Evolutionary conservation across 2,329 filamentous ascomycete genomes (phyloP), one percentile per base, ranked within the genome.

Genomic region (Setomelanomma holmii): DNA sequence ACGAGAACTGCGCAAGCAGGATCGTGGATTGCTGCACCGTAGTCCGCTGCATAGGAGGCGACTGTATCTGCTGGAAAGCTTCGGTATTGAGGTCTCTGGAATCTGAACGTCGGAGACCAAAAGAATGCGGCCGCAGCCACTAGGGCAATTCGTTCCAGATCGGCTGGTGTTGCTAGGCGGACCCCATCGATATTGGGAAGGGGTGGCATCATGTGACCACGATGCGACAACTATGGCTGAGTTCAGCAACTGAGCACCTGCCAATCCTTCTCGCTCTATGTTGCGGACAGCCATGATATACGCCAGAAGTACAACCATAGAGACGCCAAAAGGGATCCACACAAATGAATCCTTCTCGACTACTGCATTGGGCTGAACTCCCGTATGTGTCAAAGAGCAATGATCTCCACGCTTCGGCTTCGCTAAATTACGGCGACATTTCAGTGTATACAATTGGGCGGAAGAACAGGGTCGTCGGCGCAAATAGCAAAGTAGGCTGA

Each of bases 41-140:
- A 67, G 30, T 67, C 60, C 40, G 17, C 33, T 39, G 43, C 48
- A 40, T 62, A 65, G 20, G 58, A 63, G 10, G 54, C 50, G 24
- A 69, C 22, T 5, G 67, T 71, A 22, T 69, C 66, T 30, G 60
- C 49, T 14, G 66, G 60, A 42, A 55, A 67, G 1, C 56, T 36
- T 27, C 46, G 56, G 51, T 68, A 51, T 35, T 50, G 49, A 36
- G 62, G 55, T 40, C 67, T 58, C 40, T 71, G 65, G 30, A 64
- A 71, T 33, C 60, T 57, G 45, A 71, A 71, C 21, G 61, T 61
- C 8, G 66, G 66, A n/a, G 66, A 69, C 41, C 56, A 61, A 51
- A 58, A 69, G 53, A 71, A 71, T 20, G 66, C 64, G 16, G 67
- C 63, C 12, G 67, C 63, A 27, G 66, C 68, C 21, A 71, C 67